A percentile compares a stretch with the other conserved stretches of the same genome.
These are phyloP conservation scores for Trypanosoma melophagium DNA, from an alignment of 208 protist genomes.

Conservation along the genomic window DNA sequence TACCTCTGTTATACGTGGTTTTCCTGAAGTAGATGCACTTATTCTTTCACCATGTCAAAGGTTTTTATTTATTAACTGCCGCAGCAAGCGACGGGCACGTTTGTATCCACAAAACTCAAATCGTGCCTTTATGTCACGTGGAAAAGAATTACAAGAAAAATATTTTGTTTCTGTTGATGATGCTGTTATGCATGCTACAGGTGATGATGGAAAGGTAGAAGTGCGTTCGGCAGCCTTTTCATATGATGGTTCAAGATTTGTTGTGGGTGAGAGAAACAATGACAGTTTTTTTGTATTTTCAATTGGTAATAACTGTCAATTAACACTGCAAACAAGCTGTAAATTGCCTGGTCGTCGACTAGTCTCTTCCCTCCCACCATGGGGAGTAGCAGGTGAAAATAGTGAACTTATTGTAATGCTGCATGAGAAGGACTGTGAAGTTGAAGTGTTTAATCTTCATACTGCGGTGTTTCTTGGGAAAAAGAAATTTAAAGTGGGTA, in stretches of 20 bases:
- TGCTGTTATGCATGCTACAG: constrained; percentile 33
- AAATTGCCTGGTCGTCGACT: constrained; percentile 67
- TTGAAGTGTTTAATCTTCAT: constrained; percentile 57
- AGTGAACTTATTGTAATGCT: constrained; percentile 52
- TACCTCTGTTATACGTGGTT: constrained; percentile 55
- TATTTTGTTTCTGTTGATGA: constrained; percentile 44
- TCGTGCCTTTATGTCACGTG: constrained; percentile 42
- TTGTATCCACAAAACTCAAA: constrained; percentile 55
- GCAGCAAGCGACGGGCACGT: constrained; percentile 57
- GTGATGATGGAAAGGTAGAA: constrained; percentile 49
- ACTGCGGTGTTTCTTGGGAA: constrained; percentile 37
- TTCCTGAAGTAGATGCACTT: constrained; percentile 61
- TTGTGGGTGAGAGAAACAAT: constrained; percentile 62
- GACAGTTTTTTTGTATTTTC: constrained; percentile 66
- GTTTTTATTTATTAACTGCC: constrained; percentile 63
- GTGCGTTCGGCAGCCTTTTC: constrained; percentile 57
- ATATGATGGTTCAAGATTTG: constrained; percentile 45
- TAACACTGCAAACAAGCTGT: constrained; percentile 43
- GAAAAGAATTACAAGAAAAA: constrained; percentile 63
- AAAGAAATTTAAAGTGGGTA: constrained; percentile 77
- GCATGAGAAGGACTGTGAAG: constrained; percentile 50
- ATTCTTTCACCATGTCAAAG: constrained; percentile 57
- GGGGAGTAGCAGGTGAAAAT: constrained; percentile 33
- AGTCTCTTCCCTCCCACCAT: constrained; percentile 61
- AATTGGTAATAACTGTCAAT: constrained; percentile 37